Conservation (phyloP, 2,329 filamentous ascomycete genomes). For the Ramularia endophylla region DNA sequence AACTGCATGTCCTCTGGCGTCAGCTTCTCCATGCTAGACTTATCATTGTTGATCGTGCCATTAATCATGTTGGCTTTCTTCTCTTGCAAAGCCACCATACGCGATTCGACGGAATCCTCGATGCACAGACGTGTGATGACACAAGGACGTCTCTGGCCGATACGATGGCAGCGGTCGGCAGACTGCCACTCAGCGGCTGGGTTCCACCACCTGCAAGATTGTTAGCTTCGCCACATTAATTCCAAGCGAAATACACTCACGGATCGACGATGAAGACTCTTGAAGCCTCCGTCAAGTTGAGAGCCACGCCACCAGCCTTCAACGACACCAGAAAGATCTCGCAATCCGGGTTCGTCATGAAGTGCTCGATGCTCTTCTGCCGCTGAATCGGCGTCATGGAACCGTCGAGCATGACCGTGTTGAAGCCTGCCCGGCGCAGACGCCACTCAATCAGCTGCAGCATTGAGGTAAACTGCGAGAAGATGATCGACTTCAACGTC, state of each 20-base stretch:
- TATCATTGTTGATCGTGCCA: constrained; percentile 90
- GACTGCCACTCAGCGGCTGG: constrained; percentile 99
- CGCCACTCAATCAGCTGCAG: constrained; percentile 96
- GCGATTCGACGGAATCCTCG: constrained; percentile 92
- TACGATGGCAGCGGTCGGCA: constrained; percentile 79
- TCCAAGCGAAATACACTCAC: constrained; percentile 40
- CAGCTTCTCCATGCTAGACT: constrained; percentile 83
- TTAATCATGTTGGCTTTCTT: constrained; percentile 99
- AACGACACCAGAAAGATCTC: constrained; percentile 95
- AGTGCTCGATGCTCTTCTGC: constrained; percentile 89
- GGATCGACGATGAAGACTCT: constrained; percentile 95
- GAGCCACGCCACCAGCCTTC: constrained; percentile 90
- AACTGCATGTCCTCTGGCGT: constrained; percentile 93
- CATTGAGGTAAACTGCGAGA: constrained; percentile 97
- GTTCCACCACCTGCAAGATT: constrained; percentile 71
- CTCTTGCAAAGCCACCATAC: constrained; percentile 93
- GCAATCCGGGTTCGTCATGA: constrained; percentile 91
- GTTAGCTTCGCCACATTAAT: background rate
- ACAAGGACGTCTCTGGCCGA: constrained; percentile 89
- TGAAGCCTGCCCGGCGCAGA: constrained; percentile 91
- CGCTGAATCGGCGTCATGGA: constrained; percentile 94
- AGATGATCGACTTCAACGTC: constrained; percentile 94
- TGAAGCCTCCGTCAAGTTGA: constrained; percentile 93
- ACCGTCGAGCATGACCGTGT: constrained; percentile 95
- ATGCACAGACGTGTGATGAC: constrained; percentile 93